Evolutionary conservation across 306 rosid genomes (phyloP).

Genomic region (Cicer chorassanicum): DNA sequence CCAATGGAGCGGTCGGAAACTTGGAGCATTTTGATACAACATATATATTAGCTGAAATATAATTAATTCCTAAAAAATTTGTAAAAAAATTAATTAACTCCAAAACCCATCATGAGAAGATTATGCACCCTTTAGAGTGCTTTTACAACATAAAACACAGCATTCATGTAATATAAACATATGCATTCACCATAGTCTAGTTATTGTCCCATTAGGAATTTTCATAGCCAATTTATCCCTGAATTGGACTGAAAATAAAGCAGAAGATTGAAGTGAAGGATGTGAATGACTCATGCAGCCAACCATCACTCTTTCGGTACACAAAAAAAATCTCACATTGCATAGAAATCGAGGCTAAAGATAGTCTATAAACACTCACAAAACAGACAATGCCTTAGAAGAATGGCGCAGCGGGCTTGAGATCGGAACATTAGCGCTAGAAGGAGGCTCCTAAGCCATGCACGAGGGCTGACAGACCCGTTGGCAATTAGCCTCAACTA

Average conservation of each 20-base stretch:
- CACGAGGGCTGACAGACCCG: too few species aligned
- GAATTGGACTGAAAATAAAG: slow-evolving; percentile 5
- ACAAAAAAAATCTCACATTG: too few species aligned
- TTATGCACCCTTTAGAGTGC: neutral
- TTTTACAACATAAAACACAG: neutral
- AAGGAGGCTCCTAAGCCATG: too few species aligned
- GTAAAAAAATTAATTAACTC: neutral
- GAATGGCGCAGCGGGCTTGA: too few species aligned
- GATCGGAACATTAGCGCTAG: too few species aligned
- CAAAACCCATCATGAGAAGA: neutral
- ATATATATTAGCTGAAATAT: neutral
- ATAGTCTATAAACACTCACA: too few species aligned
- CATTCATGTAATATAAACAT: slow-evolving; percentile 1
- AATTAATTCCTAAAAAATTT: neutral
- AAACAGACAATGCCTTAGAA: too few species aligned
- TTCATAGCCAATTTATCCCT: neutral
- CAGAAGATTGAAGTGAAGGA: slow-evolving; percentile 7
- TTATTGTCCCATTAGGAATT: neutral
- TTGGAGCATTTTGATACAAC: slow-evolving; percentile 27
- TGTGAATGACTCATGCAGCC: neutral
- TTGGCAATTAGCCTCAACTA: too few species aligned
- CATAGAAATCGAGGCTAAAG: too few species aligned
- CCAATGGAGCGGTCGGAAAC: slow-evolving; percentile 41
- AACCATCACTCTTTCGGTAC: neutral
- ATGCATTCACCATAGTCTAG: slow-evolving; percentile 9